Base-by-base conservation (phyloP, 768 basidiomycete species). In the Clitopilus hobsonii region DNA sequence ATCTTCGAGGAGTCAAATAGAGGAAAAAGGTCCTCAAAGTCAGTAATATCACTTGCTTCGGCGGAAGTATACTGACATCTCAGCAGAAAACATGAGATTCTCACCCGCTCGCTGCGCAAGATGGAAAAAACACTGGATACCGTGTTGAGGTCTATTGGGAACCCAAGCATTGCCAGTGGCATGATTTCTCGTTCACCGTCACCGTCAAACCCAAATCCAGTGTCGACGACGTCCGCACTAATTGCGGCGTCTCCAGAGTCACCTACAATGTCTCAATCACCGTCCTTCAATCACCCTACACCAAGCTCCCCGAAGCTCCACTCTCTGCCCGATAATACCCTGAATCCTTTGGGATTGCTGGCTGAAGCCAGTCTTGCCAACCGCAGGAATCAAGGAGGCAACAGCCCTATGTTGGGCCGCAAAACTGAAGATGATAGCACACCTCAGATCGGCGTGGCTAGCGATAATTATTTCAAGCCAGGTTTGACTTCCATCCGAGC, bases 1-100 rank as follows among this genome's bases (percentile, higher is more conserved):
- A 83, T 97, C 41, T 98, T 99, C 59, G 94, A 98, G 72, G 96
- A 98, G 68, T 93, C 90, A 1, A 95, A 98, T 67, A 82, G 97
- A 49, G 97, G 97, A 38, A 96, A 95, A 68, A 84, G 91, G 10
- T 84, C 89, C 20, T 81, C 88, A 53, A 92, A 91, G 91, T 91
- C 70, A 60, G 80, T 62, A 20, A 51, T 20, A 49, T 52, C 38
- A 41, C 49, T 38, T 56, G 51, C 26, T 26, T 22, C 24, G 60
- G 47, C 53, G 62, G 55, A 38, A 57, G 64, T 59, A 59, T 61
- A 53, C 60, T 71, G 56, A 68, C 57, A 65, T 58, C 64, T 49
- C 32, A 24, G 20, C 69, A 91, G 88, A 76, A 93, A 93, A 76
- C 88, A 91, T 61, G 91, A 93, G 63, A 74, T 90, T 23, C 75